Conservation (phyloP, 192 early-diverging fungal species). For the Backusella morwellensis region DNA sequence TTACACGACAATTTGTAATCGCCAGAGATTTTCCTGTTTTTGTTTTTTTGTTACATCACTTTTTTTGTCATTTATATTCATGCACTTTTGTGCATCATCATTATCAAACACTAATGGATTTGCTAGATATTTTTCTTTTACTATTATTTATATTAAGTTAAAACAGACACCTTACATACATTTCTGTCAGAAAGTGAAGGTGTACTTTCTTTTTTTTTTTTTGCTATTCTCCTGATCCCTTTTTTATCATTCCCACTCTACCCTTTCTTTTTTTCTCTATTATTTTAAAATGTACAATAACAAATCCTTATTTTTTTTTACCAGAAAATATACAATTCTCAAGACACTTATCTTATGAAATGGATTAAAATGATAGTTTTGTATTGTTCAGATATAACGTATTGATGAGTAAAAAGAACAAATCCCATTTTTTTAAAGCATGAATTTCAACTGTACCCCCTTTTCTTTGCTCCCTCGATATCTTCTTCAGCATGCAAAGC, state of each 20-base stretch:
- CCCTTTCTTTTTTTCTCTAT: not conserved
- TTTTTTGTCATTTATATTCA: constrained; percentile 1
- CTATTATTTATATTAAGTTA: not conserved
- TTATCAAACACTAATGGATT: not conserved
- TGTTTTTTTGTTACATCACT: not conserved
- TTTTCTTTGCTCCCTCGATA: not conserved
- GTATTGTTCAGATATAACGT: not conserved
- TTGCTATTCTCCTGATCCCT: not conserved
- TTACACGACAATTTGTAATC: not conserved
- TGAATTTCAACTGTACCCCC: not conserved
- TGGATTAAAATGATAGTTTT: not conserved
- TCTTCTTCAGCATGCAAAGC: not conserved
- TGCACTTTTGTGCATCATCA: not conserved
- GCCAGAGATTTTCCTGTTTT: not conserved
- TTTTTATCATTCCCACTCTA: not conserved
- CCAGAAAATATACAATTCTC: not conserved
- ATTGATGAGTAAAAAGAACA: not conserved
- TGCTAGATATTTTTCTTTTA: not conserved
- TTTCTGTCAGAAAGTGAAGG: not conserved
- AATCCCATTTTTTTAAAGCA: not conserved
- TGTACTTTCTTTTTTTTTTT: not conserved
- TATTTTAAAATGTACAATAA: constrained; percentile 2
- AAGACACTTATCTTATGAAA: not conserved
- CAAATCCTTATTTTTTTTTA: not conserved
- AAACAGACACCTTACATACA: not conserved